phyloP scores from a whole-genome alignment of 768 basidiomycete genomes.

The Lenzites betulinus region DNA sequence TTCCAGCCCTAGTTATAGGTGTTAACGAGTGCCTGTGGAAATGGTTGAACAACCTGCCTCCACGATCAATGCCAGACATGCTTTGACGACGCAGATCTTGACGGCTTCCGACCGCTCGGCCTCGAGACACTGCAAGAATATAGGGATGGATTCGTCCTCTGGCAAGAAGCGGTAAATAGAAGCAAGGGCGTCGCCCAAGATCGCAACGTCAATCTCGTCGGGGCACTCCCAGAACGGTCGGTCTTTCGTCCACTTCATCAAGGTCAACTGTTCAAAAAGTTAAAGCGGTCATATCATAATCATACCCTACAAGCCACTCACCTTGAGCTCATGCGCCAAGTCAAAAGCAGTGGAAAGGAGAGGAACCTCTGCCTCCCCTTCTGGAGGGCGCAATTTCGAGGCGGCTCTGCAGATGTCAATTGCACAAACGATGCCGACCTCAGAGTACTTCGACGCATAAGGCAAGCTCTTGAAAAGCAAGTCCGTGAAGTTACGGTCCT shows the following conservation, averaged over 20 bases:
- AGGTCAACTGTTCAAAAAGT: slow-evolving; percentile 23
- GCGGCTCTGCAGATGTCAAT: slow-evolving; percentile 81
- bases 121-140: slow-evolving; percentile 68
- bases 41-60: slow-evolving; percentile 46
- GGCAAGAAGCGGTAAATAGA: slow-evolving; percentile 72
- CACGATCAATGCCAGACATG: slow-evolving; percentile 64
- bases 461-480: slow-evolving; percentile 60
- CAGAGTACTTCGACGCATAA: slow-evolving; percentile 49
- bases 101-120: slow-evolving; percentile 80
- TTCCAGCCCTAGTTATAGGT: slow-evolving; percentile 54
- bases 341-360: slow-evolving; percentile 68
- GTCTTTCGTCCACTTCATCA: slow-evolving; percentile 37
- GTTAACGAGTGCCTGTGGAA: not conserved
- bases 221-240: slow-evolving; percentile 67
- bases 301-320: slow-evolving; percentile 25
- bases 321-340: slow-evolving; percentile 81
- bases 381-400: slow-evolving; percentile 42
- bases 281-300: not conserved
- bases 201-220: slow-evolving; percentile 74
- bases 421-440: slow-evolving; percentile 69
- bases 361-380: slow-evolving; percentile 55
- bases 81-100: slow-evolving; percentile 76
- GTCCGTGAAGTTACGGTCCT: slow-evolving; percentile 61
- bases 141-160: slow-evolving; percentile 54
- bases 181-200: slow-evolving; percentile 75